Percentiles rank a stretch among this genome's conserved stretches.
phyloP scores from a whole-genome alignment of 1,139 yeast genomes.

The Hemisphaericaspora xylofermentans region DNA sequence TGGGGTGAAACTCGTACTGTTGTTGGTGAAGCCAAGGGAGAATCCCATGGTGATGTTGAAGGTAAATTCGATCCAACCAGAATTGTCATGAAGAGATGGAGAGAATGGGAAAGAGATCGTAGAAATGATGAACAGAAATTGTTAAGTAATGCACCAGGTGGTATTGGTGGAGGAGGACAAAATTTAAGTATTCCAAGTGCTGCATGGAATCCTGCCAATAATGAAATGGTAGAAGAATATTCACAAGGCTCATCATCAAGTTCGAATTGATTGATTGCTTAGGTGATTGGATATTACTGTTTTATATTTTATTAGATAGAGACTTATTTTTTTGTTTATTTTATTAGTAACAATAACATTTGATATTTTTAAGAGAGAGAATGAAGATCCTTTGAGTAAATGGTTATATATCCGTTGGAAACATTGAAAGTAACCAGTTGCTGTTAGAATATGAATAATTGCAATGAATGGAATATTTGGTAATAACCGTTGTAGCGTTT shows the following conservation, averaged over 20 bases:
- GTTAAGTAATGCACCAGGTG: slow-evolving; percentile 4
- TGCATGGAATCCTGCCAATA: slow-evolving; percentile 49
- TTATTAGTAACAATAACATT: background rate
- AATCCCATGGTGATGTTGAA: slow-evolving; percentile 59
- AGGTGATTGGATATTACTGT: background rate
- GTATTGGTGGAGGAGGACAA: too few species aligned
- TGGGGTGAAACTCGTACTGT: slow-evolving; percentile 98
- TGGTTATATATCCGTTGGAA: too few species aligned
- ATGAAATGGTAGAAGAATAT: slow-evolving; percentile 25
- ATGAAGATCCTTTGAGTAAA: too few species aligned
- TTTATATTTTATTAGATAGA: background rate
- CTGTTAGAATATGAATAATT: too few species aligned
- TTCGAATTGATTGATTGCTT: slow-evolving; percentile 7
- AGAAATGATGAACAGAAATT: slow-evolving; percentile 25
- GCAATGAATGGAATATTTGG: too few species aligned
- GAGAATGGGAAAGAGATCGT: slow-evolving; percentile 81
- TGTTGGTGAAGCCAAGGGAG: slow-evolving; percentile 65
- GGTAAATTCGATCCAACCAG: slow-evolving; percentile 89
- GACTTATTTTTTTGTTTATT: background rate
- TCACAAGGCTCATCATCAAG: slow-evolving; percentile 25
- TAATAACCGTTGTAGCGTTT: too few species aligned
- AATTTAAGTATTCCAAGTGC: slow-evolving; percentile 42
- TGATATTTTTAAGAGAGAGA: too few species aligned
- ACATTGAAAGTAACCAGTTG: too few species aligned
- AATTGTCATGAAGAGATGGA: slow-evolving; percentile 90